These are phyloP conservation scores for Rhodosporidiobolus odoratus DNA, from an alignment of 768 basidiomycete genomes.

Conservation along the genomic window DNA sequence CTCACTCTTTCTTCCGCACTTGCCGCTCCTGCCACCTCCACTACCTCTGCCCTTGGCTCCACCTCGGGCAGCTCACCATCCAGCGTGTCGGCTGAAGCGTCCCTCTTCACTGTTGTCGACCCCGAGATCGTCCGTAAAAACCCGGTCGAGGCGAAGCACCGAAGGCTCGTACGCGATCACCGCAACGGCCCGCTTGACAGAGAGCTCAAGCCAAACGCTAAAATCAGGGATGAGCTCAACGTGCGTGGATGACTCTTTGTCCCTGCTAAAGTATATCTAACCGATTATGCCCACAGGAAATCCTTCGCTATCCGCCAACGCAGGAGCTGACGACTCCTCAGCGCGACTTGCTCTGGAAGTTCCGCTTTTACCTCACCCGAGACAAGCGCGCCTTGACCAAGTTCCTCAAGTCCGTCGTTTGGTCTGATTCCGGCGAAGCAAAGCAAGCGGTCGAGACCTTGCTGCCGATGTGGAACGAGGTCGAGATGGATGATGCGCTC, in stretches of 20 bases:
- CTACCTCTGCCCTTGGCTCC: slow-evolving; percentile 51
- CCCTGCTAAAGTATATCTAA: background rate
- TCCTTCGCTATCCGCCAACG: slow-evolving; percentile 85
- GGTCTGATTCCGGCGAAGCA: slow-evolving; percentile 92
- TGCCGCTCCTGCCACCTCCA: background rate
- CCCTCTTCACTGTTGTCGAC: slow-evolving; percentile 81
- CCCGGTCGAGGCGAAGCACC: slow-evolving; percentile 94
- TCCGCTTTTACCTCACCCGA: slow-evolving; percentile 90
- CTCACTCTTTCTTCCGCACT: slow-evolving; percentile 42
- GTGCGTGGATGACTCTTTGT: slow-evolving; percentile 52
- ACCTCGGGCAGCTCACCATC: slow-evolving; percentile 45
- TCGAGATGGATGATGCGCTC: slow-evolving; percentile 92
- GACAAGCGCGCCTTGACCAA: slow-evolving; percentile 94
- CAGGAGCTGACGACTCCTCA: slow-evolving; percentile 80
- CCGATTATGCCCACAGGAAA: slow-evolving; percentile 57
- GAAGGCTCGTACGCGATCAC: slow-evolving; percentile 87
- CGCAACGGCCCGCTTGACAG: slow-evolving; percentile 89
- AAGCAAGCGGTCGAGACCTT: slow-evolving; percentile 96
- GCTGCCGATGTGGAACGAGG: slow-evolving; percentile 91
- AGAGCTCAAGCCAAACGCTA: slow-evolving; percentile 94
- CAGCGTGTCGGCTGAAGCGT: slow-evolving; percentile 50
- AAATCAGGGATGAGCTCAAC: slow-evolving; percentile 84
- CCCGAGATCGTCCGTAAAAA: slow-evolving; percentile 88
- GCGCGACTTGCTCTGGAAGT: slow-evolving; percentile 97
- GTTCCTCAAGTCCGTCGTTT: slow-evolving; percentile 94